These are phyloP conservation scores for Ceratocystis cacaofunesta DNA, from an alignment of 2,329 filamentous ascomycete species.

Conservation along the genomic window DNA sequence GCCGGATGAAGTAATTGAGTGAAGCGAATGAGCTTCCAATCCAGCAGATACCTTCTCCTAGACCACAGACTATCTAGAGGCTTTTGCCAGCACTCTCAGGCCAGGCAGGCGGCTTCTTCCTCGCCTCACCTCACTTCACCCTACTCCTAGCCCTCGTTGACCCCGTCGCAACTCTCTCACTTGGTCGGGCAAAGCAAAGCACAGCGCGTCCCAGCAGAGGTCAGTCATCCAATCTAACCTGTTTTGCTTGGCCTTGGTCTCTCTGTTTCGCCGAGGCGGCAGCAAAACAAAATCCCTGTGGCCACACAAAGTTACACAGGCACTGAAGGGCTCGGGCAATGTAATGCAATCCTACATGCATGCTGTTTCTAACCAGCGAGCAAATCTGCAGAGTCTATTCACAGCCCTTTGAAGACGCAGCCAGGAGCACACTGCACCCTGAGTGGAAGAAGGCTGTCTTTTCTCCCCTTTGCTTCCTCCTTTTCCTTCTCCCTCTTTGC, in stretches of 20 bases:
- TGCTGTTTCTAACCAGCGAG: not conserved
- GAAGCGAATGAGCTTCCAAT: not conserved
- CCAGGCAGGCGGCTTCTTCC: not conserved
- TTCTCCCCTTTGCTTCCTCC: not conserved
- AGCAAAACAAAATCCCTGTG: not conserved
- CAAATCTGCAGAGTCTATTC: not conserved
- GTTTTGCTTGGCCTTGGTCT: no score
- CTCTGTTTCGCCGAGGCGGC: no score
- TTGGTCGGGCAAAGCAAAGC: no score
- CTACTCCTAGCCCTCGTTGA: no score
- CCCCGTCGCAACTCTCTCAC: no score
- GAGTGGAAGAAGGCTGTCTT: no score
- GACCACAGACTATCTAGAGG: not conserved
- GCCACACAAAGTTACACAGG: not conserved
- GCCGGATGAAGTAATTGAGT: no score
- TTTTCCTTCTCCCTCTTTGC: not conserved
- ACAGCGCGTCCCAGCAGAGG: no score
- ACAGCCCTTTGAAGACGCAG: no score
- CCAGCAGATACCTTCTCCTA: not conserved
- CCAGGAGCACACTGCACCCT: no score
- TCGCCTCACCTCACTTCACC: not conserved
- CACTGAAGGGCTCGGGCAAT: no score
- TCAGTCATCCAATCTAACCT: no score
- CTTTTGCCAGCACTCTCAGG: not conserved
- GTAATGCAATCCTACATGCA: constrained; percentile 3